Conservation (phyloP, 129 eudicot genomes). For the Cynara cardunculus region DNA sequence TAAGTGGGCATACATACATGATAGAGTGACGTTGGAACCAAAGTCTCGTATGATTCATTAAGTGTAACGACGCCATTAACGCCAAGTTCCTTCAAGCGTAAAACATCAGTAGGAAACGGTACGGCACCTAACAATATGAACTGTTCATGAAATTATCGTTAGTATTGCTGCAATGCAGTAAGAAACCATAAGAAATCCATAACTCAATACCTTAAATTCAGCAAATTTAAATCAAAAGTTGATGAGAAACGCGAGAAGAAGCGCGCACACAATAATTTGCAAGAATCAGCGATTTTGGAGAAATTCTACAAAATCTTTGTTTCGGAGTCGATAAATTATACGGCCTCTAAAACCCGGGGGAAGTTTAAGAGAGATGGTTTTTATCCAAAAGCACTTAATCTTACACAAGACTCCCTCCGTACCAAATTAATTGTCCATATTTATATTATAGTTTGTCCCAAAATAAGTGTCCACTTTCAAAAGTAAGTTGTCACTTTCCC, state of each 20-base stretch:
- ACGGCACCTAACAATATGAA: constrained; percentile 78
- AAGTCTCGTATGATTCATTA: constrained; percentile 81
- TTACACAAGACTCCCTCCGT: too few relatives aligned
- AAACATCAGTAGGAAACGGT: constrained; percentile 80
- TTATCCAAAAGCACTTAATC: background rate
- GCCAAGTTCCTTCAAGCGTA: constrained; percentile 64
- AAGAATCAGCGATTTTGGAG: too few relatives aligned
- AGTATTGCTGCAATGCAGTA: background rate
- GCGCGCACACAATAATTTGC: too few relatives aligned
- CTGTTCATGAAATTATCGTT: constrained; percentile 25
- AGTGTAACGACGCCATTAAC: constrained; percentile 81
- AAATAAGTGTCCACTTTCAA: too few relatives aligned
- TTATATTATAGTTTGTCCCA: too few relatives aligned
- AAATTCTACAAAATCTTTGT: too few relatives aligned
- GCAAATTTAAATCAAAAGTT: background rate
- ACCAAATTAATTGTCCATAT: too few relatives aligned
- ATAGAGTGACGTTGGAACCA: constrained; percentile 67
- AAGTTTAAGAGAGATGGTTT: too few relatives aligned
- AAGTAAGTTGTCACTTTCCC: too few relatives aligned
- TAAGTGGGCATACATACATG: constrained; percentile 30
- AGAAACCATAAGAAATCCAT: background rate
- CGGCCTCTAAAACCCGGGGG: too few relatives aligned
- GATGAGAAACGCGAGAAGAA: background rate
- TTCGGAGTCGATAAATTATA: too few relatives aligned
- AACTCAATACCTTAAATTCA: background rate